Conservation (phyloP, 805 yeast species). For the Starmera dryadoides region DNA sequence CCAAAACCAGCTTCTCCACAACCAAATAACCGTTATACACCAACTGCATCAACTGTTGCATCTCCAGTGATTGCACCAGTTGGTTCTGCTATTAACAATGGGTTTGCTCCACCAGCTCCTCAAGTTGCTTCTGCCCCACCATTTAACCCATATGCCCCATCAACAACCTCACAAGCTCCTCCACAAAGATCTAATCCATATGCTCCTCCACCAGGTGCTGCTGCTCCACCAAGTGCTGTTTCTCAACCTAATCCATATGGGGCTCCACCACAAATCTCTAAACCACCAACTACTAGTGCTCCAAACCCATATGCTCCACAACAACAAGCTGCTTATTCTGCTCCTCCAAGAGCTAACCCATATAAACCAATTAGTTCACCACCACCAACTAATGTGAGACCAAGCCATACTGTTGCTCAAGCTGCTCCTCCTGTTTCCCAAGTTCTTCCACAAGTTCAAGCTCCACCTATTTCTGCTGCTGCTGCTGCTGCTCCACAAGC, state of each 20-base stretch:
- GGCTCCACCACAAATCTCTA: constrained; percentile 19
- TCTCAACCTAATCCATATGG: constrained; percentile 5
- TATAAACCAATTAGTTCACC: constrained; percentile 23
- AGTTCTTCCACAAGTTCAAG: constrained; percentile 25
- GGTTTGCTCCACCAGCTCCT: constrained; percentile 16
- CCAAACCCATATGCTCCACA: constrained; percentile 33
- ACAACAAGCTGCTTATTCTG: constrained; percentile 6
- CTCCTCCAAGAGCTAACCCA: constrained; percentile 14
- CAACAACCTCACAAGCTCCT: constrained; percentile 5
- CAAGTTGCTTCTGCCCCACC: constrained; percentile 14
- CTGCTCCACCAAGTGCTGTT: constrained; percentile 20
- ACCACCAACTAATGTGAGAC: constrained; percentile 20
- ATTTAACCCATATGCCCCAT: constrained; percentile 11
- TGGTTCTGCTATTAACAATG: constrained; percentile 13
- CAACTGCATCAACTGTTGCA: constrained; percentile 20
- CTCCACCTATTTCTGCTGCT: constrained; percentile 9
- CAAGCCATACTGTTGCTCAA: constrained; percentile 10
- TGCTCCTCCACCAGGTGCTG: constrained; percentile 19
- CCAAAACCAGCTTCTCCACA: constrained; percentile 19
- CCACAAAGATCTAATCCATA: constrained; percentile 9
- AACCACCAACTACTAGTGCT: constrained; percentile 15
- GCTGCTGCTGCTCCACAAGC: constrained; percentile 19
- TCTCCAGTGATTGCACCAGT: constrained; percentile 10
- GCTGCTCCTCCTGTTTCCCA: constrained; percentile 14
- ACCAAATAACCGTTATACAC: constrained; percentile 28